Conservation (phyloP, 345 rosid genomes). For the Eucalyptus tenuipes region DNA sequence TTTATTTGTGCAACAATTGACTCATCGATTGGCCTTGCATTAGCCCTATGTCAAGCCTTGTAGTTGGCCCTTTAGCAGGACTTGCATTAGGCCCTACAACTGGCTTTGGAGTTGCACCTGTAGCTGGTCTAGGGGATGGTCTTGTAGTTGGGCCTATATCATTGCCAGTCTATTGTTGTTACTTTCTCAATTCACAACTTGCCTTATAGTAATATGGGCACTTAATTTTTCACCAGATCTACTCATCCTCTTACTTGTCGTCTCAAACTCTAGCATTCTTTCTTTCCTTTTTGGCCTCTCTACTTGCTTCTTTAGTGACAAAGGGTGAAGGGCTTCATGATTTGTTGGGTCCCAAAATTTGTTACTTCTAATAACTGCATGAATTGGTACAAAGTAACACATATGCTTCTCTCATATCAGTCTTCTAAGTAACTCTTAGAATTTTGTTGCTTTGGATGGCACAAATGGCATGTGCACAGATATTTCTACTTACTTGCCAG, state of each 20-base stretch:
- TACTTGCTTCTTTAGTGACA: not conserved
- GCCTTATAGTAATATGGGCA: not conserved
- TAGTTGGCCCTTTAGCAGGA: not conserved
- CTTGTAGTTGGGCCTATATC: not conserved
- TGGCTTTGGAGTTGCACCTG: no score
- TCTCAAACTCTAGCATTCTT: not conserved
- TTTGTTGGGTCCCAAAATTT: not conserved
- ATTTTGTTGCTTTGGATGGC: not conserved
- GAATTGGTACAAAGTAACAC: not conserved
- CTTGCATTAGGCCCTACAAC: no score
- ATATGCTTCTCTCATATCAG: no score
- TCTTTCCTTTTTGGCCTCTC: not conserved
- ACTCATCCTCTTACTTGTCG: not conserved
- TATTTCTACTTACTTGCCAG: no score
- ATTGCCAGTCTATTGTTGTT: not conserved
- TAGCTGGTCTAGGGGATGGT: no score
- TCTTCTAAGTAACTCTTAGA: no score
- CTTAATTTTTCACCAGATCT: no score
- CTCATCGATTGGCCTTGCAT: no score
- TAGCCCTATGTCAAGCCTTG: not conserved
- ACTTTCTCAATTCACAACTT: not conserved
- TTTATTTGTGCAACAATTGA: no score
- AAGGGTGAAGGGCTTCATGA: not conserved
- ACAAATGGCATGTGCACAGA: no score
- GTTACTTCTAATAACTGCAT: not conserved